Evolutionary conservation across 306 rosid genomes (phyloP).

Genomic region (Potentilla sterilis): DNA sequence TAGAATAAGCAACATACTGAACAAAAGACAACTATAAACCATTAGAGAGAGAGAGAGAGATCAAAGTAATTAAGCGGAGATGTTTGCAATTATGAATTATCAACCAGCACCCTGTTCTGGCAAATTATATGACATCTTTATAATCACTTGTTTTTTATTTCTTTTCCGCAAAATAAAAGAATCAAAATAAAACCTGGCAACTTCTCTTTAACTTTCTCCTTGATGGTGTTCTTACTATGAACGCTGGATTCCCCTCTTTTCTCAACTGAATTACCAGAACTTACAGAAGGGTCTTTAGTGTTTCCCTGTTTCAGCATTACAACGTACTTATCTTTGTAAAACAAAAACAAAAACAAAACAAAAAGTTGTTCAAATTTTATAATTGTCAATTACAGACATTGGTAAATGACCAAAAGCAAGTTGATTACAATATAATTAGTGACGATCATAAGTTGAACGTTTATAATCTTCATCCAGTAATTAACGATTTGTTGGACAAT

Average conservation of each 20-base stretch:
- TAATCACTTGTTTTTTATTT: neutral
- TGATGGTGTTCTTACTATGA: slow-evolving; percentile 27
- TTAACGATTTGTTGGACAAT: neutral
- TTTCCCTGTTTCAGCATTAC: slow-evolving; percentile 49
- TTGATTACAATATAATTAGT: neutral
- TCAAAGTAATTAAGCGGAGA: neutral
- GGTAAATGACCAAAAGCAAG: neutral
- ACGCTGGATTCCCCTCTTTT: slow-evolving; percentile 27
- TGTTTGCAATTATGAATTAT: neutral
- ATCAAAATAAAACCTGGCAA: slow-evolving; percentile 39
- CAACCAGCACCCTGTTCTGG: neutral
- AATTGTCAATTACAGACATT: neutral
- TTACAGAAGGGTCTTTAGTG: slow-evolving; percentile 10
- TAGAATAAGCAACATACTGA: neutral
- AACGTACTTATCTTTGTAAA: slow-evolving; percentile 5
- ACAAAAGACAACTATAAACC: neutral
- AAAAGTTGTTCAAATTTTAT: neutral
- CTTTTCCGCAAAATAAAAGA: neutral
- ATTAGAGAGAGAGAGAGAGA: neutral
- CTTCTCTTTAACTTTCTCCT: slow-evolving; percentile 33
- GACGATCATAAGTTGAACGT: neutral
- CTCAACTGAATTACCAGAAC: slow-evolving; percentile 21
- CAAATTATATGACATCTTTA: neutral
- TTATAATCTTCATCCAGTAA: neutral
- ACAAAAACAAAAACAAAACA: neutral